phyloP scores from a whole-genome alignment of 345 rosid species.

The Ceriops zippeliana region DNA sequence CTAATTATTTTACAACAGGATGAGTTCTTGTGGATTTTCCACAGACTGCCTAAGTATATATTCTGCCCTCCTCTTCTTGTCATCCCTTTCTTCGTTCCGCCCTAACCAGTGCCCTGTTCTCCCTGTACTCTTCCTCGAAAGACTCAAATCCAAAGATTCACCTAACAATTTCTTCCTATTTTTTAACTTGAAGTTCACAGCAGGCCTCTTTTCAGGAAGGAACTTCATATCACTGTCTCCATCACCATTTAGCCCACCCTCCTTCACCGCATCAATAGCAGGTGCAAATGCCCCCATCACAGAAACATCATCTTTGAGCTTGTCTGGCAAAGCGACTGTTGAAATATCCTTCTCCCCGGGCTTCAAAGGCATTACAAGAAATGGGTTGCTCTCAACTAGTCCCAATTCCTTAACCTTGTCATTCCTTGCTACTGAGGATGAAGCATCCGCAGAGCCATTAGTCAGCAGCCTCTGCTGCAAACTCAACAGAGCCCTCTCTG shows the following conservation, averaged over 20 bases:
- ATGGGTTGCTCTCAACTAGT: conserved; percentile 29
- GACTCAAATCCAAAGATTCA: conserved; percentile 53
- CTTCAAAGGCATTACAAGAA: conserved; percentile 37
- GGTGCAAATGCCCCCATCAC: conserved; percentile 79
- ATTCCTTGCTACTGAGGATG: conserved; percentile 30
- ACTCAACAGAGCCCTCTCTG: conserved; percentile 82
- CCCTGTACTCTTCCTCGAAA: conserved; percentile 49
- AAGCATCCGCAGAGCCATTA: conserved; percentile 39
- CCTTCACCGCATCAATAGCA: conserved; percentile 67
- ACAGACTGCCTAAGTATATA: conserved; percentile 75
- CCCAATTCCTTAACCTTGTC: conserved; percentile 28
- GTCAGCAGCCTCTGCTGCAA: conserved; percentile 80
- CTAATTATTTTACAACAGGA: conserved; percentile 53
- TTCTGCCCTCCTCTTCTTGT: conserved; percentile 93
- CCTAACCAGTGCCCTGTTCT: conserved; percentile 36
- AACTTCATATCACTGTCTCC: conserved; percentile 38
- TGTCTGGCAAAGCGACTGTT: conserved; percentile 32
- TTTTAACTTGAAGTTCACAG: conserved; percentile 55
- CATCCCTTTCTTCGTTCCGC: conserved; percentile 88
- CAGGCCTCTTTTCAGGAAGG: conserved; percentile 52
- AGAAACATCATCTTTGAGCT: conserved; percentile 42
- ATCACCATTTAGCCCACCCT: conserved; percentile 41
- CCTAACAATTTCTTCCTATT: conserved; percentile 61
- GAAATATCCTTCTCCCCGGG: conserved; percentile 53
- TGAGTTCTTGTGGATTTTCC: conserved; percentile 87